Base-by-base conservation (phyloP, 495 filamentous ascomycete genomes). In the Annulohypoxylon maeteangense region DNA sequence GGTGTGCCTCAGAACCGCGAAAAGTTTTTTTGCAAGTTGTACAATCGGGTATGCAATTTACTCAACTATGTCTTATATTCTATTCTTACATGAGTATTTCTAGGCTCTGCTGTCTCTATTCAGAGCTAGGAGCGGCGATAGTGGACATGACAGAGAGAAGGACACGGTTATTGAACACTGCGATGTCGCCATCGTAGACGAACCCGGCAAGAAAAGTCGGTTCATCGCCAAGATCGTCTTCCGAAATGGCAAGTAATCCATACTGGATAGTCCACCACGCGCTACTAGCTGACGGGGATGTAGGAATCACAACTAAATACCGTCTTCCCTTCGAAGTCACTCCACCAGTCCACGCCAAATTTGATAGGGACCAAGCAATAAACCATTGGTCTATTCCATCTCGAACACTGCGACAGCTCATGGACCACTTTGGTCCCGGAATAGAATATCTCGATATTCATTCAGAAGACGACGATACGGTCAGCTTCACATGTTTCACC, bases 391-490 rank as follows among this genome's bases (percentile, higher is more conserved):
- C 81, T 23, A 92, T 96, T 23, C 86, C 90, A 48, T 89, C 94
- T 4, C 86, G 85, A 32, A 88, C 91, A 3, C 79, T 98, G 27
- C 89, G 89, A 74, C 93, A 96, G 72, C 90, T 97, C 57, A 90
- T 93, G 70, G 94, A 97, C 44, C 93, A 98, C 78, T 99, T 98
- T 77, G 93, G 92, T 4, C 87, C 90, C 1, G 93, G 90, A 25
- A 95, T 96, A 14, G 95, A 99, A 77, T 92, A 96, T 68, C 85
- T 99, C 7, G 94, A 97, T 69, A 91, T 98, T 59, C 92, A 90
- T 75, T 88, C 89, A 7, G 91, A 96, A 36, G 79, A 81, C 16
- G 82, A 85, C 0, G 74, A 75, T n/a, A 75, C 81, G 14, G 81
- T 85, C 23, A 90, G 91, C 50, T 97, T 99, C 71, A 98, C 93